Conservation (phyloP, 352 stramenopile genomes). For the Phytophthora constricta region DNA sequence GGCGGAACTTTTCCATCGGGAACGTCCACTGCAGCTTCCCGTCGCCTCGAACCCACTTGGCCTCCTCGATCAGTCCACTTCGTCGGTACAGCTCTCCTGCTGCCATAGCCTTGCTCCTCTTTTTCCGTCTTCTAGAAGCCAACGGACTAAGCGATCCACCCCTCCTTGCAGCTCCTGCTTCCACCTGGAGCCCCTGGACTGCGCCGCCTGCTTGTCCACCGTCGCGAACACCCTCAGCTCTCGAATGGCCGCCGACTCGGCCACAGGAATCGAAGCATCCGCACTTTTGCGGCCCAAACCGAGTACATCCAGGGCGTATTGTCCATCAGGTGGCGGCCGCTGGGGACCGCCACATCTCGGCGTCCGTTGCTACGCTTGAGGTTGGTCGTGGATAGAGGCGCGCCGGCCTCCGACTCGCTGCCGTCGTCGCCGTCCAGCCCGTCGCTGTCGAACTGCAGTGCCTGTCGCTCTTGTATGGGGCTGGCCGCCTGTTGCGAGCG, state of each 20-base stretch:
- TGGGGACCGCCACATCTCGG: neutral
- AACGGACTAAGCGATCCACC: conserved; percentile 4
- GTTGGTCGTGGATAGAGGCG: conserved; percentile 13
- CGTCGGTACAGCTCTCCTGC: conserved; percentile 17
- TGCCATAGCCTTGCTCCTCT: neutral
- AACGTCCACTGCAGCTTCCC: conserved; percentile 69
- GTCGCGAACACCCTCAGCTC: conserved; percentile 66
- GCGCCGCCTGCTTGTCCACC: conserved; percentile 58
- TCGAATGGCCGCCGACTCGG: conserved; percentile 38
- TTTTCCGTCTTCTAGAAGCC: neutral
- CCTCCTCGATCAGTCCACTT: conserved; percentile 63
- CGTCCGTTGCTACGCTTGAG: conserved; percentile 9
- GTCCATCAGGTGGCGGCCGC: conserved; percentile 41
- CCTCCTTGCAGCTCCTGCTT: conserved; percentile 43
- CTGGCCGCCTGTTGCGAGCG: neutral
- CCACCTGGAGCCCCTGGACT: conserved; percentile 61
- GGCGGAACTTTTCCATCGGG: conserved; percentile 64
- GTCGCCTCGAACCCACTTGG: conserved; percentile 52
- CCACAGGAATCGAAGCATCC: conserved; percentile 53
- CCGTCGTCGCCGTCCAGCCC: conserved; percentile 22
- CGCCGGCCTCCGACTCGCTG: conserved; percentile 22
- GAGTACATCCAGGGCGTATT: conserved; percentile 57
- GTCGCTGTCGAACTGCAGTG: conserved; percentile 13
- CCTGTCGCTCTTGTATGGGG: conserved; percentile 5
- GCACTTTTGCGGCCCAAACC: conserved; percentile 47